Conservation (phyloP, 495 filamentous ascomycete species). For the Aspergillus bertholletiae region DNA sequence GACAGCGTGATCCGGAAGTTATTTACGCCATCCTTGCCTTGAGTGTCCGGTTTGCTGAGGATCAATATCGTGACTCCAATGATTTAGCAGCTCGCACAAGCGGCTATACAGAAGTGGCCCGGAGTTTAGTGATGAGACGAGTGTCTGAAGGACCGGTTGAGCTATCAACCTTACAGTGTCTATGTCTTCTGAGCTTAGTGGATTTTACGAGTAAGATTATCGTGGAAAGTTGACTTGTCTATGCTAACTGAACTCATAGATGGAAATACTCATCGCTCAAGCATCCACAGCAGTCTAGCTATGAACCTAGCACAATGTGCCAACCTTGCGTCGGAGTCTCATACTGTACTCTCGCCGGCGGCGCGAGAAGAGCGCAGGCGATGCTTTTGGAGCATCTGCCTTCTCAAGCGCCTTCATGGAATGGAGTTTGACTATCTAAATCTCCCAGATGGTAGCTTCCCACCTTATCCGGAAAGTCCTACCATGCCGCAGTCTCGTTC, state of each 20-base stretch:
- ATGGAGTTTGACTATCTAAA: slow-evolving; percentile 40
- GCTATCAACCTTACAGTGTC: slow-evolving; percentile 43
- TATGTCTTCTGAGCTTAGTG: slow-evolving; percentile 44
- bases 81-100: slow-evolving; percentile 19
- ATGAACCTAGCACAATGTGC: slow-evolving; percentile 46
- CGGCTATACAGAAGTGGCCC: slow-evolving; percentile 41
- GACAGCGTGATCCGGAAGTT: slow-evolving; percentile 35
- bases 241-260: slow-evolving; percentile 21
- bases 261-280: slow-evolving; percentile 46
- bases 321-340: slow-evolving; percentile 34
- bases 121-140: slow-evolving; percentile 38
- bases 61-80: slow-evolving; percentile 11
- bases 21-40: slow-evolving; percentile 40
- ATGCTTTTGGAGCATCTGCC: slow-evolving; percentile 49
- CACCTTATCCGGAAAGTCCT: slow-evolving; percentile 32
- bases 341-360: slow-evolving; percentile 11
- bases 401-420: slow-evolving; percentile 44
- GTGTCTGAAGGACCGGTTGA: slow-evolving; percentile 44
- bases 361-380: slow-evolving; percentile 41
- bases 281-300: slow-evolving; percentile 44
- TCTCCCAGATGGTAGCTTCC: slow-evolving; percentile 30
- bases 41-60: slow-evolving; percentile 30
- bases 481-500: slow-evolving; percentile 21
- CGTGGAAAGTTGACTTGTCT: neutral
- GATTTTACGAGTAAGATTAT: slow-evolving; percentile 41